Conservation (phyloP, 2,329 filamentous ascomycete species). For the Macrophomina phaseolina region DNA sequence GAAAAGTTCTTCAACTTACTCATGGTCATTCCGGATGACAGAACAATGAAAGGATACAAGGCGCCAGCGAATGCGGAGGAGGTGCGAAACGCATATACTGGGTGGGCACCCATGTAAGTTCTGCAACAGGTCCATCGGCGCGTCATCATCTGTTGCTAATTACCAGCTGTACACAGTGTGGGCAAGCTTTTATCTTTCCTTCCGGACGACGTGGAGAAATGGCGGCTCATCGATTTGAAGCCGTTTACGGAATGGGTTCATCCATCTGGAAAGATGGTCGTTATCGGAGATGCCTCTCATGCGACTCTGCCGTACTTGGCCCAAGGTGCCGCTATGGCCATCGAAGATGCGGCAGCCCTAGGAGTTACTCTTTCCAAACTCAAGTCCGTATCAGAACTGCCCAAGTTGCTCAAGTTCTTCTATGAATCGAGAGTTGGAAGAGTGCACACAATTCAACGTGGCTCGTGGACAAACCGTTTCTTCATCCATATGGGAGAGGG, state of each 20-base stretch:
- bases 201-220: not conserved
- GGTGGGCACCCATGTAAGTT: not conserved
- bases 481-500: constrained; percentile 26
- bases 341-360: constrained; percentile 59
- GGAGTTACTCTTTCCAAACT: constrained; percentile 45
- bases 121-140: not conserved
- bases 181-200: not conserved
- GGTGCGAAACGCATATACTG: not conserved
- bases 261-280: not conserved
- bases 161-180: not conserved
- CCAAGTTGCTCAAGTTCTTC: constrained; percentile 6
- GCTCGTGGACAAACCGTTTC: constrained; percentile 22
- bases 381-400: constrained; percentile 48
- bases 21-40: not conserved
- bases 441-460: constrained; percentile 20
- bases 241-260: not conserved
- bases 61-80: not conserved
- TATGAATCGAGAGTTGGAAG: not conserved
- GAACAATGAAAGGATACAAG: not conserved
- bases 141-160: not conserved
- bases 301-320: constrained; percentile 26
- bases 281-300: constrained; percentile 20
- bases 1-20: not conserved
- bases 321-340: constrained; percentile 63
- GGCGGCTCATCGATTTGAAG: not conserved